Conservation (phyloP, 2,329 filamentous ascomycete species). For the Fulvia fulva region DNA sequence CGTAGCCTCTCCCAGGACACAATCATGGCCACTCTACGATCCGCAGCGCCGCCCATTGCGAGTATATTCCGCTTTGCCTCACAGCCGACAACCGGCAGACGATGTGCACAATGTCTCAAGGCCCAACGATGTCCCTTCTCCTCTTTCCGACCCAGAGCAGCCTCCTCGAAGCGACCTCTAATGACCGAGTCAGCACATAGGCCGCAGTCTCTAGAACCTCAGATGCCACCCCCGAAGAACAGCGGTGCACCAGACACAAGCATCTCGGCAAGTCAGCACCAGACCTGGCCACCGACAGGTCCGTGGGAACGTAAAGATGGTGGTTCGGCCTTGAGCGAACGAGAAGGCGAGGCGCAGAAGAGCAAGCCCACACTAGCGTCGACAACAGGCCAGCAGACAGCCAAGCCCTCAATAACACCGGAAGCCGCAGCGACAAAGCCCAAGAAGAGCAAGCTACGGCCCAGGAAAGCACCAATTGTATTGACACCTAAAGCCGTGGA, state of each 20-base stretch:
- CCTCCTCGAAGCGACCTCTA: slow-evolving; percentile 57
- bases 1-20: background rate
- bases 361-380: slow-evolving; percentile 44
- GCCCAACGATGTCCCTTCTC: slow-evolving; percentile 42
- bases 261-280: slow-evolving; percentile 51
- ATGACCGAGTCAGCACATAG: slow-evolving; percentile 64
- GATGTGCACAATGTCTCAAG: slow-evolving; percentile 43
- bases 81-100: slow-evolving; percentile 25
- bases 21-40: slow-evolving; percentile 30
- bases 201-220: slow-evolving; percentile 54
- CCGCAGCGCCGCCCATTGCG: slow-evolving; percentile 28
- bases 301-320: slow-evolving; percentile 39
- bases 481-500: slow-evolving; percentile 75
- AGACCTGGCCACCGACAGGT: slow-evolving; percentile 47
- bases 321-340: slow-evolving; percentile 45
- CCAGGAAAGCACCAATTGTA: slow-evolving; percentile 87
- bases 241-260: slow-evolving; percentile 57
- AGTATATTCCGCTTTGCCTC: slow-evolving; percentile 36
- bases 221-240: slow-evolving; percentile 56
- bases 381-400: slow-evolving; percentile 22
- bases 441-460: slow-evolving; percentile 63
- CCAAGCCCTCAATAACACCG: slow-evolving; percentile 28
- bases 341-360: slow-evolving; percentile 65
- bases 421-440: slow-evolving; percentile 49
- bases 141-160: slow-evolving; percentile 36